Base-by-base conservation (phyloP, 345 rosid species). In the Eucalyptus regnans region DNA sequence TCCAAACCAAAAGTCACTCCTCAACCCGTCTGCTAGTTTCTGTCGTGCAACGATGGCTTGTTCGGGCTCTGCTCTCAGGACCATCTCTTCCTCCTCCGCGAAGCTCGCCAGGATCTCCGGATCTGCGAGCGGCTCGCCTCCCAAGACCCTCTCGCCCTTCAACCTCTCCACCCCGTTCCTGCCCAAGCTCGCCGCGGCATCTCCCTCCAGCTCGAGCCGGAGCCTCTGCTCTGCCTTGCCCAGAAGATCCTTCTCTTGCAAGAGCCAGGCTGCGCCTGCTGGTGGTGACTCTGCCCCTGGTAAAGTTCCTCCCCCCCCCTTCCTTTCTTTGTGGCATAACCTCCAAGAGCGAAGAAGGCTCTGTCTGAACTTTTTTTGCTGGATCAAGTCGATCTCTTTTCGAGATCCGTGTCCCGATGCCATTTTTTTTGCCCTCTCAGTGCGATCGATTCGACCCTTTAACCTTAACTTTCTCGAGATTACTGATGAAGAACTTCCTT, bases 241-340 rank as follows among this genome's bases (percentile, higher is more conserved):
- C 50, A 87, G 23, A 76, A 89, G 92, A 88, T 91, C 94, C 79
- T 93, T 93, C 93, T 79, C 93, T 56, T 94, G 95, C 93, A 94
- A 56, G 33, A 93, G 92, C 89, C 93, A 92, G 87, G 91, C 94
- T 50, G 31, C 29, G n/a, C 66, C 92, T 7, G 60, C 92, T 33
- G 93, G 89, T 90, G 93, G 88, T 91, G 91, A 89, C 48, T 68
- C 93, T 3, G 51, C 86, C 88, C 91, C 93, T 88, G 50, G 95
- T 94, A 84, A 92, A 64, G 14, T 27, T 12, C 13, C 22, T 37
- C 33, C 7, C 20, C 2, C 4, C 22, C 29, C 12, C 9, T 25
- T 7, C 22, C 10, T 33, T 71, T 18, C 12, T 76, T 18, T 37
- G 43, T 23, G 81, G 44, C 83, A 20, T 20, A 20, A 37, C 83